A percentile compares a stretch with the other conserved stretches of the same genome.
phyloP scores from a whole-genome alignment of 305 asterid genomes.

The Salvia sclarea region DNA sequence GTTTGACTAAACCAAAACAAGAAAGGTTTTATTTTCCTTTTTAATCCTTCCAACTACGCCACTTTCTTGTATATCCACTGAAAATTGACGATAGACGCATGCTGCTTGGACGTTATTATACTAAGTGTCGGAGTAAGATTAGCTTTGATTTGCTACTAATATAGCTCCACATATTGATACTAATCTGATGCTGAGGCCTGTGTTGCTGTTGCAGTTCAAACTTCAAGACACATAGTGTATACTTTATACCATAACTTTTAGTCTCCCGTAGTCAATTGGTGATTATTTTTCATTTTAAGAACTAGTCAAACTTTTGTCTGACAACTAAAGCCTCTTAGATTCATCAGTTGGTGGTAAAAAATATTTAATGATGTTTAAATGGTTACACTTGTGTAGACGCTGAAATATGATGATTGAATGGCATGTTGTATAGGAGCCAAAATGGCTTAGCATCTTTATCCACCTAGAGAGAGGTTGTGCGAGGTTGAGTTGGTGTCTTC shows the following conservation, averaged over 20 bases:
- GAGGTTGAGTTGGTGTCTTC: neutral
- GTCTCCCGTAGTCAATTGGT: constrained; percentile 1
- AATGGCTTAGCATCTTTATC: neutral
- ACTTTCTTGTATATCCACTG: constrained; percentile 1
- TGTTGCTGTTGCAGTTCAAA: neutral
- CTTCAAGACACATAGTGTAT: too few species aligned
- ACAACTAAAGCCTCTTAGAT: neutral
- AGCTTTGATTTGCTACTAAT: neutral
- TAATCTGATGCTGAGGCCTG: neutral
- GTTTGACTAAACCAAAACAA: neutral
- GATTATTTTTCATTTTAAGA: constrained; percentile 1
- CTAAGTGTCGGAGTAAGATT: neutral
- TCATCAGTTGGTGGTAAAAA: neutral
- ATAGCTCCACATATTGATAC: neutral
- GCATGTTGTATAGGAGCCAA: neutral
- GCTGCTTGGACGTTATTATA: neutral
- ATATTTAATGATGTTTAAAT: too few species aligned
- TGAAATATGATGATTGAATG: neutral
- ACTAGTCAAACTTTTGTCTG: neutral
- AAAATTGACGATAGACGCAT: neutral
- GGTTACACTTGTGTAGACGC: too few species aligned
- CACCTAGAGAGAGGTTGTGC: neutral
- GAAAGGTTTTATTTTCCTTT: neutral
- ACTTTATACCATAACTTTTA: neutral
- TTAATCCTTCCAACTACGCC: neutral